Percentiles rank a stretch among this genome's conserved stretches.
phyloP scores from a whole-genome alignment of 768 basidiomycete species.

The Tulasnella sp. region DNA sequence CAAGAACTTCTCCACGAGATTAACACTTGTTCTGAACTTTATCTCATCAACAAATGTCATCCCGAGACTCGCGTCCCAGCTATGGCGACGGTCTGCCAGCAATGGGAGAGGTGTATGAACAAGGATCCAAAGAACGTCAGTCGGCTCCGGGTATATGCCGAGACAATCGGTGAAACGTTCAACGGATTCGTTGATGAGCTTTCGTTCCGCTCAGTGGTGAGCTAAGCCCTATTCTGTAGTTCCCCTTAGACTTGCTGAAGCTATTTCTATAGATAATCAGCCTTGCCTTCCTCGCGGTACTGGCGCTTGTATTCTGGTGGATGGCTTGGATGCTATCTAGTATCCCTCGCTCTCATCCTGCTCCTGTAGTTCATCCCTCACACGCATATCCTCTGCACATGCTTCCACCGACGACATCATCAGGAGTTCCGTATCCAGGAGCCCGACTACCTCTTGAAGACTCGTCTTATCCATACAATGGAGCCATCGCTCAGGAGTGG shows the following conservation, averaged over 20 bases:
- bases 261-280: not conserved
- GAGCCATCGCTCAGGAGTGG: not conserved
- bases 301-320: not conserved
- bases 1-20: conserved; percentile 90
- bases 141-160: conserved; percentile 81
- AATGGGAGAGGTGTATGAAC: conserved; percentile 93
- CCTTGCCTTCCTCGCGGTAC: not conserved
- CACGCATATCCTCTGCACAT: not conserved
- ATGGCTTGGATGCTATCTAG: not conserved
- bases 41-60: conserved; percentile 75
- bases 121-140: conserved; percentile 84
- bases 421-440: not conserved
- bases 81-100: conserved; percentile 73
- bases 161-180: conserved; percentile 91
- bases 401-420: not conserved
- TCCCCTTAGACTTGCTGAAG: not conserved
- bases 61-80: conserved; percentile 62
- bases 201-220: conserved; percentile 91
- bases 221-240: conserved; percentile 21
- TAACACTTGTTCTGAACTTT: conserved; percentile 66
- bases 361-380: not conserved
- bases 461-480: not conserved
- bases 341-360: not conserved
- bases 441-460: not conserved
- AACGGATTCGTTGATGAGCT: conserved; percentile 96